These are phyloP conservation scores for Pterocarpus santalinus DNA, from an alignment of 306 rosid genomes.

Conservation along the genomic window DNA sequence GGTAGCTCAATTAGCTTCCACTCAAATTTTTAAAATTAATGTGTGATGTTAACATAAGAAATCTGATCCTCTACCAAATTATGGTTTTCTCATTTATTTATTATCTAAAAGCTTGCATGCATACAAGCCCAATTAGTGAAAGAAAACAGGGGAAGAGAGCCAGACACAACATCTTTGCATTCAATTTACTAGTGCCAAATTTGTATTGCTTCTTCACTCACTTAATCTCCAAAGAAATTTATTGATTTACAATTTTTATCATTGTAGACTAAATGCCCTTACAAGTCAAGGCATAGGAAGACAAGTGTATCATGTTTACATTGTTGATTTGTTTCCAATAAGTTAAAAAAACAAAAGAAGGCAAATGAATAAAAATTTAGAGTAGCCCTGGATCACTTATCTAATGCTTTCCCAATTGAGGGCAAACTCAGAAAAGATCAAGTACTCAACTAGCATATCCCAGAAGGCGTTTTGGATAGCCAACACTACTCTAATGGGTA, in stretches of 20 bases:
- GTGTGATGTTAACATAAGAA: background rate
- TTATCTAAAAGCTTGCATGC: too few species aligned
- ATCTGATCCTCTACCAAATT: conserved; percentile 6
- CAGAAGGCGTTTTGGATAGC: conserved; percentile 31
- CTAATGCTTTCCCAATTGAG: conserved; percentile 20
- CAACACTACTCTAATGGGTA: conserved; percentile 37
- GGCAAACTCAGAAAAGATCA: background rate
- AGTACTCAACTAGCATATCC: conserved; percentile 41
- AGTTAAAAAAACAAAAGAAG: conserved; percentile 18
- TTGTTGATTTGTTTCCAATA: conserved; percentile 7
- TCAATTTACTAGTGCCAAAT: background rate
- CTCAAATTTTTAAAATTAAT: too few species aligned
- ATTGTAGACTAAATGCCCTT: conserved; percentile 27
- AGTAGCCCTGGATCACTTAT: background rate
- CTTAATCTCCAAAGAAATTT: background rate
- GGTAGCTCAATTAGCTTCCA: too few species aligned
- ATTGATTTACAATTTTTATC: background rate
- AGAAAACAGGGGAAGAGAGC: conserved; percentile 1
- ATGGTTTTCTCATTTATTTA: background rate
- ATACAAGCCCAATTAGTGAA: too few species aligned
- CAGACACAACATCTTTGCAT: background rate
- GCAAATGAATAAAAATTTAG: background rate
- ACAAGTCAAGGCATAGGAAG: conserved; percentile 17
- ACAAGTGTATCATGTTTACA: background rate
- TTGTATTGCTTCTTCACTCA: background rate